Percentiles rank a stretch among this genome's conserved stretches.
These are phyloP conservation scores for Piper longum DNA, from an alignment of 164 flowering plant genomes.

Conservation along the genomic window DNA sequence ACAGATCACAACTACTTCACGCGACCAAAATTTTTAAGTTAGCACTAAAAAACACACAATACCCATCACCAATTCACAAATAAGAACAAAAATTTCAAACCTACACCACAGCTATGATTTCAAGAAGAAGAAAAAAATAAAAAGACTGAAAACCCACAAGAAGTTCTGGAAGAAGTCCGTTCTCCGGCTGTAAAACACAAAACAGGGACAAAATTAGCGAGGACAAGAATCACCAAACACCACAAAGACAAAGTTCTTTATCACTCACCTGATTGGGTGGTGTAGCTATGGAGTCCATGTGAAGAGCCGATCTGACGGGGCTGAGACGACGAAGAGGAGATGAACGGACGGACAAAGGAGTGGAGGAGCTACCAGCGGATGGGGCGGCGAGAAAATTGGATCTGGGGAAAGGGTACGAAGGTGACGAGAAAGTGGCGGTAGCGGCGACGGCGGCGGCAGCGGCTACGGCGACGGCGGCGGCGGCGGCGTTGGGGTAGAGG, in stretches of 20 bases:
- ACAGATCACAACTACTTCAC: too few species aligned
- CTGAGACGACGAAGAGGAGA: not conserved
- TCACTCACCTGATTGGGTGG: not conserved
- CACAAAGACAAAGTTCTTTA: not conserved
- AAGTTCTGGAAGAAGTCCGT: slow-evolving; percentile 43
- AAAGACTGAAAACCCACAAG: slow-evolving; percentile 34
- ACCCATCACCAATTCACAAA: not conserved
- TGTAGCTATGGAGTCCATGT: not conserved
- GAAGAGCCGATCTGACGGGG: not conserved
- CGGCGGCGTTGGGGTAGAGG: not conserved
- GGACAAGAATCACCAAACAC: not conserved
- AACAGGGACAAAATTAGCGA: not conserved
- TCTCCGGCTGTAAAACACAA: slow-evolving; percentile 21
- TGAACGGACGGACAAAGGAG: not conserved
- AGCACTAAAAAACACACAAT: not conserved
- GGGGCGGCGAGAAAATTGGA: not conserved
- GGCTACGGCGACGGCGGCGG: not conserved
- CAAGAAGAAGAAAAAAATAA: not conserved
- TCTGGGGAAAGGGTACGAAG: not conserved
- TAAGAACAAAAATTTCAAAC: not conserved
- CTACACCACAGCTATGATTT: not conserved
- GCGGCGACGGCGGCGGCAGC: not conserved
- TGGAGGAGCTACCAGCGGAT: not conserved
- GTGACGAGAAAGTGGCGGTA: not conserved
- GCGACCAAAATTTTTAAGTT: slow-evolving; percentile 1